Conservation (phyloP, 805 yeast species). For the Tetrapisispora namnaoensis region DNA sequence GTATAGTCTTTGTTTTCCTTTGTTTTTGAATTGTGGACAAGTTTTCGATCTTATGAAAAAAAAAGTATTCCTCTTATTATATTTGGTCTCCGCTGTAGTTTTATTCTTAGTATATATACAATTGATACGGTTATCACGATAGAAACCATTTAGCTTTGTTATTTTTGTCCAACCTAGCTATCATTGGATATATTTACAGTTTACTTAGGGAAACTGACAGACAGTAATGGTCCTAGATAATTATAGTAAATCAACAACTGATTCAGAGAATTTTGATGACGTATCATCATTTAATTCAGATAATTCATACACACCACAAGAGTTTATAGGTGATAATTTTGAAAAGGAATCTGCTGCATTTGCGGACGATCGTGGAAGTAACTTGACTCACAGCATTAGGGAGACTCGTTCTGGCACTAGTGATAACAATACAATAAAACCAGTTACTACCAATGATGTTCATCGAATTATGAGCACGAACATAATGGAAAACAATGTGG, state of each 20-base stretch:
- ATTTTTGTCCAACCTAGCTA: no score
- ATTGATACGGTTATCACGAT: no score
- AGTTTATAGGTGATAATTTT: conserved; percentile 11
- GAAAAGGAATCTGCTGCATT: not conserved
- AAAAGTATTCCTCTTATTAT: no score
- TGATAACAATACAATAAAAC: conserved; percentile 9
- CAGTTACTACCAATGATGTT: conserved; percentile 6
- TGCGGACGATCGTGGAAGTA: not conserved
- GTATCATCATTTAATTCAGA: conserved; percentile 22
- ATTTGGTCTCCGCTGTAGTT: no score
- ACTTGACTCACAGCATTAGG: not conserved
- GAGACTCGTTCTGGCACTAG: conserved; percentile 7
- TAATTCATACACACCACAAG: conserved; percentile 21
- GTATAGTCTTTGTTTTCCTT: no score
- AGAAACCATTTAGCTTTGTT: no score
- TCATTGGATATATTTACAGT: no score
- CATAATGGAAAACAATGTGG: conserved; percentile 16
- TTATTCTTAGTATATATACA: not conserved
- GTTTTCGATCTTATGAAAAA: no score
- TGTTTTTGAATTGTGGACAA: no score
- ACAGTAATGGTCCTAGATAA: not conserved
- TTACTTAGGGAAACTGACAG: no score
- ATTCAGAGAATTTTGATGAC: conserved; percentile 16
- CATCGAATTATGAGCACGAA: conserved; percentile 19
- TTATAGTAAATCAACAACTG: conserved; percentile 4